Evolutionary conservation across 345 rosid genomes (phyloP).

Genomic region (Trapa incisa): DNA sequence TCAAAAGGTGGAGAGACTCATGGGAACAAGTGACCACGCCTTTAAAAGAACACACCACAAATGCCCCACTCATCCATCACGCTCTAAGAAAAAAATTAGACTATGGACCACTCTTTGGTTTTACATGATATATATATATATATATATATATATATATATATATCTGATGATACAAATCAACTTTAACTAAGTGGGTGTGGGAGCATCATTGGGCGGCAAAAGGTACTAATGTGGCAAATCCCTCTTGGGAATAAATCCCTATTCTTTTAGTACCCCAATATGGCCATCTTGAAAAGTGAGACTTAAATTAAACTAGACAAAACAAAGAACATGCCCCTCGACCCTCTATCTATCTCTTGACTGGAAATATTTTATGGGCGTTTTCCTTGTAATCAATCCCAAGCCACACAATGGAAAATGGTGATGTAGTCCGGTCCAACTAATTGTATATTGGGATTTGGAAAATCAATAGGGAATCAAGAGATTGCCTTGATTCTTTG

Average conservation of each 20-base stretch:
- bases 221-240: constrained; percentile 1
- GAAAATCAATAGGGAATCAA: background rate
- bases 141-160: background rate
- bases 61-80: constrained; percentile 13
- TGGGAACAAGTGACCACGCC: constrained; percentile 38
- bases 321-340: background rate
- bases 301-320: background rate
- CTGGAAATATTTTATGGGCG: background rate
- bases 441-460: constrained; percentile 1
- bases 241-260: constrained; percentile 6
- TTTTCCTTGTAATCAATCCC: constrained; percentile 2
- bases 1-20: background rate
- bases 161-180: too few species aligned
- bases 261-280: background rate
- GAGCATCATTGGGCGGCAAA: background rate
- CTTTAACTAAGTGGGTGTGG: background rate
- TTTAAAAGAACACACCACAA: constrained; percentile 6
- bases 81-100: background rate
- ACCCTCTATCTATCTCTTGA: background rate
- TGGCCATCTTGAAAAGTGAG: background rate
- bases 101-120: constrained; percentile 33
- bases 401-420: constrained; percentile 5
- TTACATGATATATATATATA: background rate
- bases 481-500: background rate
- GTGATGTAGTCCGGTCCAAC: background rate